Percentiles rank a stretch among this genome's conserved stretches.
phyloP scores from a whole-genome alignment of 768 basidiomycete genomes.

The Amanita rubescens region DNA sequence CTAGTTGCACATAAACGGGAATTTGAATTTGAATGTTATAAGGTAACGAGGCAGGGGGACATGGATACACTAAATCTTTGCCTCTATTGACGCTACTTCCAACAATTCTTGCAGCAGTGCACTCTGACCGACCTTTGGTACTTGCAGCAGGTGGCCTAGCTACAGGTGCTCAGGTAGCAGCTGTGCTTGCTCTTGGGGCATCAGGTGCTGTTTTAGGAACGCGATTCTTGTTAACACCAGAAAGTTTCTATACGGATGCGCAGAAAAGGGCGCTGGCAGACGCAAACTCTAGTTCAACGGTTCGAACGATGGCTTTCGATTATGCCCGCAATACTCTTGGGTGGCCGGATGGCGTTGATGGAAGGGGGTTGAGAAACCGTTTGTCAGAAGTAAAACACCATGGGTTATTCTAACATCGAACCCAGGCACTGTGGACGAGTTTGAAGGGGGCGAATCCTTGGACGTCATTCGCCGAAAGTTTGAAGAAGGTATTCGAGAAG shows the following conservation, averaged over 20 bases:
- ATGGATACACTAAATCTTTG: slow-evolving; percentile 50
- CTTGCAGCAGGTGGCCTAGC: slow-evolving; percentile 72
- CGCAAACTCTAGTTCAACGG: slow-evolving; percentile 38
- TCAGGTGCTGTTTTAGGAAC: slow-evolving; percentile 68
- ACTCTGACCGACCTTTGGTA: slow-evolving; percentile 40
- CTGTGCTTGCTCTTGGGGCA: slow-evolving; percentile 59
- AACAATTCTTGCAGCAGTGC: slow-evolving; percentile 38
- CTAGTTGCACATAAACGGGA: slow-evolving; percentile 3
- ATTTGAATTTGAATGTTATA: neutral
- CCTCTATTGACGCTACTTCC: slow-evolving; percentile 58
- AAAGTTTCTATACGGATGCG: slow-evolving; percentile 47
- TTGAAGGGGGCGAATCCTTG: slow-evolving; percentile 40
- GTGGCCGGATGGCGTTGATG: slow-evolving; percentile 59
- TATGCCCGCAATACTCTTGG: slow-evolving; percentile 43
- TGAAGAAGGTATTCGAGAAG: slow-evolving; percentile 33
- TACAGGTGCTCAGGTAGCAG: slow-evolving; percentile 56
- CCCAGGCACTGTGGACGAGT: slow-evolving; percentile 46
- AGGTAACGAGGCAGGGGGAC: slow-evolving; percentile 81
- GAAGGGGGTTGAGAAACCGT: slow-evolving; percentile 51
- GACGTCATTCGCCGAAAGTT: slow-evolving; percentile 36
- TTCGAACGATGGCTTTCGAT: slow-evolving; percentile 61
- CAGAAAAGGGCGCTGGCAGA: slow-evolving; percentile 47
- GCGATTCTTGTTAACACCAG: slow-evolving; percentile 62
- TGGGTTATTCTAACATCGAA: slow-evolving; percentile 14
- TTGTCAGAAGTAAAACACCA: slow-evolving; percentile 13